Conservation (phyloP, 176 grass and related monocot genomes). For the Chrysopogon serrulatus region DNA sequence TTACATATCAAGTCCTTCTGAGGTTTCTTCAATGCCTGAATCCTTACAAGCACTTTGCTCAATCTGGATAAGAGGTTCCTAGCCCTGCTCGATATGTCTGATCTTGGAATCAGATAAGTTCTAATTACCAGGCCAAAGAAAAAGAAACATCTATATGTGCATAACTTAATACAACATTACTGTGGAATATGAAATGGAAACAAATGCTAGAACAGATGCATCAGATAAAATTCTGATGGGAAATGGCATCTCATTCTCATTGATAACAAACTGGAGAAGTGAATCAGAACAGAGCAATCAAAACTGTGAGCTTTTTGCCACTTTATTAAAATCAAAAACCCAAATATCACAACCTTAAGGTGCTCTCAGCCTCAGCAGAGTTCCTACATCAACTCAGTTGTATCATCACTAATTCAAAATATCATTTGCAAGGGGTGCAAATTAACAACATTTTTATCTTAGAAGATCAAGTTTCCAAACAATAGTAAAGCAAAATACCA, state of each 20-base stretch:
- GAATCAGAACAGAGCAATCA: neutral
- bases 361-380: neutral
- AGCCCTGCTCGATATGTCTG: constrained; percentile 94
- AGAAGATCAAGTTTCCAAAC: constrained; percentile 3
- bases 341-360: neutral
- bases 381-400: neutral
- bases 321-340: neutral
- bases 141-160: constrained; percentile 3
- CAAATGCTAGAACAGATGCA: neutral
- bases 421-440: neutral
- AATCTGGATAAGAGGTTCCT: constrained; percentile 77
- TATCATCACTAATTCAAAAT: neutral
- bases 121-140: constrained; percentile 35
- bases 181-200: neutral
- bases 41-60: constrained; percentile 82
- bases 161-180: neutral
- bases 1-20: constrained; percentile 65
- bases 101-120: constrained; percentile 76
- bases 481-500: neutral
- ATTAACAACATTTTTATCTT: neutral
- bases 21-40: constrained; percentile 69
- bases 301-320: neutral
- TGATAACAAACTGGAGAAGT: neutral
- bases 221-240: neutral
- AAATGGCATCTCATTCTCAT: constrained; percentile 1